These are phyloP conservation scores for Chimonanthus salicifolius DNA, from an alignment of 164 flowering plant species.

Conservation along the genomic window DNA sequence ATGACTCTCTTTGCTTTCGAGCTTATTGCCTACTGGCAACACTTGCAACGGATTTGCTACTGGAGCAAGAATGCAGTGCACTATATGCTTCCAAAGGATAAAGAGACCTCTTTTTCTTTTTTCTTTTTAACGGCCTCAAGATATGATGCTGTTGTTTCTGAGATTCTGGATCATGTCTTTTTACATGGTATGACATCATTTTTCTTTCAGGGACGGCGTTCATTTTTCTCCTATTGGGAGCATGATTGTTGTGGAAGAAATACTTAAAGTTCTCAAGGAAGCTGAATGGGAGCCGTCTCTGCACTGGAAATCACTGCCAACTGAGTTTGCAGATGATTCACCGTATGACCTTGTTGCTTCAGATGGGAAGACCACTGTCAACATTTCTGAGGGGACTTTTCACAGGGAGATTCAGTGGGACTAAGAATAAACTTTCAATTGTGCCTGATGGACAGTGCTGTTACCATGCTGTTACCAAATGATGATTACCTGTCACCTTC, in stretches of 20 bases:
- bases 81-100: too few species aligned
- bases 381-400: conserved; percentile 70
- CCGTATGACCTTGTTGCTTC: conserved; percentile 61
- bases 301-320: conserved; percentile 83
- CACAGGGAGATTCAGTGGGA: conserved; percentile 75
- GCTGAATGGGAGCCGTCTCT: conserved; percentile 83
- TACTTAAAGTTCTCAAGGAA: conserved; percentile 70
- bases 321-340: conserved; percentile 78
- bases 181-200: background rate
- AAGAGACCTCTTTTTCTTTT: too few species aligned
- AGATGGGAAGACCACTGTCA: conserved; percentile 71
- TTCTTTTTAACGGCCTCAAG: too few species aligned
- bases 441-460: too few species aligned
- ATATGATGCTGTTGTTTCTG: background rate
- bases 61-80: too few species aligned
- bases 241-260: conserved; percentile 75
- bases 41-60: too few species aligned
- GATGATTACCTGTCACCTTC: too few species aligned
- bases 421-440: conserved; percentile 22
- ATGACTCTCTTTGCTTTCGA: too few species aligned
- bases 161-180: background rate
- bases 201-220: conserved; percentile 67
- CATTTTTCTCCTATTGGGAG: conserved; percentile 89
- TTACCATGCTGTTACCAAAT: too few species aligned
- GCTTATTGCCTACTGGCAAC: too few species aligned